Evolutionary conservation across 192 early-diverging fungal species (phyloP), one percentile per base, ranked within the genome.

Genomic region (Haplosporangium gracile): DNA sequence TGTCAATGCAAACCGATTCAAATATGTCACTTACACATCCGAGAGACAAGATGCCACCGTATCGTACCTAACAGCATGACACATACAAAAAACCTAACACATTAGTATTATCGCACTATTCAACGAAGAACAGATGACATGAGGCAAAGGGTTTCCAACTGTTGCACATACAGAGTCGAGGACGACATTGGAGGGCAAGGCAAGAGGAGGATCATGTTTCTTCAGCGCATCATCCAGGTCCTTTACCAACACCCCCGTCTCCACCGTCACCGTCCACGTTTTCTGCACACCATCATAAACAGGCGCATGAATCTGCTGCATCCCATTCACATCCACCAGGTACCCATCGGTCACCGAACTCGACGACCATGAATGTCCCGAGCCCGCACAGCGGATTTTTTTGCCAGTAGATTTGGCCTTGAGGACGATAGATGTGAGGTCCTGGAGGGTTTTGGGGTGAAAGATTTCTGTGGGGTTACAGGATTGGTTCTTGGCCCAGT

Each of bases 151-250:
- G 36, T 36, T 36, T 36, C 2, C 36, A 36, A 2, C 36, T 36
- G 36, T 15, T 13, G 11, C 2, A 4, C 60, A 32, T 65, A 82
- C 68, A 47, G 73, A 74, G 36, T 82, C 74, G 24, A 82, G 32
- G 3, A 79, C 80, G 24, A 78, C 75, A n/a, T 72, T 79, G 6
- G 83, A 89, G 4, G 77, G 26, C 32, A 89, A 9, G 11, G 88
- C 45, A 32, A 89, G 68, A 24, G 88, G 88, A 22, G 88, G 88
- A 53, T 89, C 68, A 42, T 89, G 79, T 2, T 71, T 38, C 38
- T 78, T 65, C 24, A 89, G 72, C 0, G 45, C 5, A 38, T 76
- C 43, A 40, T 89, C 88, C 4, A 89, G 24, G 3, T 82, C 68
- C 18, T 70, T 71, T 29, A 89, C 65, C 0, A 65, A 5, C 20